phyloP scores from a whole-genome alignment of 805 yeast species.

The Ascoidea tarda region DNA sequence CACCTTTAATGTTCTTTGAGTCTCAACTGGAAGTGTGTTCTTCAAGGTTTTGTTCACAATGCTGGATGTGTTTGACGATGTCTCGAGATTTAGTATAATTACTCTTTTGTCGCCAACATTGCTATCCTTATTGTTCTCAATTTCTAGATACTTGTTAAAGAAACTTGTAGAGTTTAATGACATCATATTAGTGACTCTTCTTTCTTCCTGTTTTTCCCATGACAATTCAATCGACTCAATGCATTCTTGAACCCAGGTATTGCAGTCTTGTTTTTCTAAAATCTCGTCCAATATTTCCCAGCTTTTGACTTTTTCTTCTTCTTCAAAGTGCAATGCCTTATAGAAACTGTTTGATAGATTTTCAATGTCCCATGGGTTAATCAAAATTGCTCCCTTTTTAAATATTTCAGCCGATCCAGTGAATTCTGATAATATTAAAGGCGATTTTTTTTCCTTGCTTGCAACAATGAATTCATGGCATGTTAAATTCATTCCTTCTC shows the following conservation, averaged over 20 bases:
- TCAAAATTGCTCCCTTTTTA: slow-evolving; percentile 51
- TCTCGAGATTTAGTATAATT: slow-evolving; percentile 36
- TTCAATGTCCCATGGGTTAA: slow-evolving; percentile 84
- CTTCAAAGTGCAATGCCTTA: slow-evolving; percentile 49
- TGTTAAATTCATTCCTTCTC: slow-evolving; percentile 95
- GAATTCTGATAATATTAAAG: slow-evolving; percentile 79
- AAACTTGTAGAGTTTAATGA: slow-evolving; percentile 21
- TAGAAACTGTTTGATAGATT: slow-evolving; percentile 52
- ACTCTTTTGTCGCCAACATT: slow-evolving; percentile 19
- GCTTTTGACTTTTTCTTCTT: slow-evolving; percentile 38
- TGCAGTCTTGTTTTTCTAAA: slow-evolving; percentile 55
- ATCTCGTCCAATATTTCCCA: slow-evolving; percentile 51
- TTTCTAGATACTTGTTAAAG: slow-evolving; percentile 17
- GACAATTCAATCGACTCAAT: slow-evolving; percentile 34
- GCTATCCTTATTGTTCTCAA: slow-evolving; percentile 8
- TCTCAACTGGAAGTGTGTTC: slow-evolving; percentile 38
- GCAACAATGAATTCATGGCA: slow-evolving; percentile 89
- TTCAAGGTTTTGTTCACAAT: slow-evolving; percentile 13
- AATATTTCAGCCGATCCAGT: slow-evolving; percentile 86
- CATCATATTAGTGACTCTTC: slow-evolving; percentile 18
- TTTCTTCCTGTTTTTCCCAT: slow-evolving; percentile 35
- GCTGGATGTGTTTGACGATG: slow-evolving; percentile 11
- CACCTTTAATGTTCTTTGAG: slow-evolving; percentile 40
- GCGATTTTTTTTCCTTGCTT: slow-evolving; percentile 56
- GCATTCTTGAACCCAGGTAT: slow-evolving; percentile 55